Conservation (phyloP, 176 grass and related monocot species). For the Themeda triandra region DNA sequence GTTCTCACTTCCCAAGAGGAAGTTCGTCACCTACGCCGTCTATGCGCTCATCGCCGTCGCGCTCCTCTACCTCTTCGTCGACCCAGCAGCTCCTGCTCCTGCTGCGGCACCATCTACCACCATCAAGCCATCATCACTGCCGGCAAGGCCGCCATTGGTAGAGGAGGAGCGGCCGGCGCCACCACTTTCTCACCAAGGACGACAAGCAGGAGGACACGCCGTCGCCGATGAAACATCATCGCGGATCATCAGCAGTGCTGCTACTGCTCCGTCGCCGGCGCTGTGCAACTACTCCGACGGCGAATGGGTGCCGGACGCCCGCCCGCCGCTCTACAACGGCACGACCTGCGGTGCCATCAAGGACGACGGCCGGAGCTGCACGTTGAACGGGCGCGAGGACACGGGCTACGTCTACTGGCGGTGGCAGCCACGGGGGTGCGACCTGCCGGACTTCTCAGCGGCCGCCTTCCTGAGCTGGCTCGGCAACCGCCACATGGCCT, state of each 20-base stretch:
- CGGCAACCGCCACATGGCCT: conserved; percentile 58
- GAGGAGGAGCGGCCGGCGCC: neutral
- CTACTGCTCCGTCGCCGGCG: no score
- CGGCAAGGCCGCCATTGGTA: neutral
- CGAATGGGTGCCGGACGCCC: conserved; percentile 50
- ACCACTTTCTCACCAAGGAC: neutral
- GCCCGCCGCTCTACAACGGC: conserved; percentile 56
- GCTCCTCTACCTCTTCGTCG: conserved; percentile 52
- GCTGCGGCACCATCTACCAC: neutral
- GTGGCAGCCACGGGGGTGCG: conserved; percentile 50
- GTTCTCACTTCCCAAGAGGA: conserved; percentile 21
- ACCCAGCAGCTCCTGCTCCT: neutral
- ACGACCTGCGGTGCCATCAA: conserved; percentile 57
- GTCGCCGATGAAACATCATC: no score
- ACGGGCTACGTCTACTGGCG: conserved; percentile 64
- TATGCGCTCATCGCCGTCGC: conserved; percentile 53
- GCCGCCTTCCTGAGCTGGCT: conserved; percentile 45
- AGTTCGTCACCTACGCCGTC: conserved; percentile 44
- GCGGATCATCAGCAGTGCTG: neutral
- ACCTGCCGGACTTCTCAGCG: conserved; percentile 51
- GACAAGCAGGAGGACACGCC: no score
- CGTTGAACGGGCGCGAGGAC: conserved; percentile 55
- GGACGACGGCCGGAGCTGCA: conserved; percentile 60
- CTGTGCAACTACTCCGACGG: conserved; percentile 63
- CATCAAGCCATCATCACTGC: neutral